Percentiles rank a stretch among this genome's conserved stretches.
These are phyloP conservation scores for Pichia sp. DNA, from an alignment of 1,139 yeast genomes.

Conservation along the genomic window DNA sequence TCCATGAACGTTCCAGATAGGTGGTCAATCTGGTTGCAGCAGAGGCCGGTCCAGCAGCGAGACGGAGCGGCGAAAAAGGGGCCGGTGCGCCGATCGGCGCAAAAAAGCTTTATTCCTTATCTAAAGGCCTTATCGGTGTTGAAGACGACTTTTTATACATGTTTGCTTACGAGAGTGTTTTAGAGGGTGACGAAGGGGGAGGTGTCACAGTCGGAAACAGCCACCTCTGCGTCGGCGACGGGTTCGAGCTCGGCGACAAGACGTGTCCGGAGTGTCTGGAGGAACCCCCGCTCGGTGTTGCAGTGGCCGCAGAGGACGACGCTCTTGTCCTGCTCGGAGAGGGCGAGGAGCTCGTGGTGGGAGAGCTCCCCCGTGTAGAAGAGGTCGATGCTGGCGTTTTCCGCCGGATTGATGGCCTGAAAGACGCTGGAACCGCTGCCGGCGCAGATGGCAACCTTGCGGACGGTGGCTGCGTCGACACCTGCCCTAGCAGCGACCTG, in stretches of 20 bases:
- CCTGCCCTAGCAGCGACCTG: constrained; percentile 56
- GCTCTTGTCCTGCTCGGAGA: constrained; percentile 67
- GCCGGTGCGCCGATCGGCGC: too few relatives aligned
- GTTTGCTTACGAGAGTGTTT: too few relatives aligned
- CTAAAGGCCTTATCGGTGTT: too few relatives aligned
- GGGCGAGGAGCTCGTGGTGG: constrained; percentile 80
- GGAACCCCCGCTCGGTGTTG: constrained; percentile 85
- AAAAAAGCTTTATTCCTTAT: too few relatives aligned
- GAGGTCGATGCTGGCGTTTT: constrained; percentile 55
- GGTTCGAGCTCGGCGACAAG: background rate
- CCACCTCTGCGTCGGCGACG: background rate
- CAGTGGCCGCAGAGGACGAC: constrained; percentile 83
- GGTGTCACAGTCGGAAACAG: background rate
- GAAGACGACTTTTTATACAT: too few relatives aligned
- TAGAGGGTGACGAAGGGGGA: background rate
- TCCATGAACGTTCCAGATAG: too few relatives aligned
- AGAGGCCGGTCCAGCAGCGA: too few relatives aligned
- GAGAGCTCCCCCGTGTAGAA: constrained; percentile 89
- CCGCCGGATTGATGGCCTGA: constrained; percentile 45
- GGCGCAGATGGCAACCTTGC: constrained; percentile 79
- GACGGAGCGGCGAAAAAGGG: too few relatives aligned
- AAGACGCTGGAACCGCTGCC: constrained; percentile 85
- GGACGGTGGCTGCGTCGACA: constrained; percentile 33
- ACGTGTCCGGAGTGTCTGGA: background rate
- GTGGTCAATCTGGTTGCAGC: too few relatives aligned